phyloP scores from a whole-genome alignment of 2,329 filamentous ascomycete species.

The Aspergillus awamori region DNA sequence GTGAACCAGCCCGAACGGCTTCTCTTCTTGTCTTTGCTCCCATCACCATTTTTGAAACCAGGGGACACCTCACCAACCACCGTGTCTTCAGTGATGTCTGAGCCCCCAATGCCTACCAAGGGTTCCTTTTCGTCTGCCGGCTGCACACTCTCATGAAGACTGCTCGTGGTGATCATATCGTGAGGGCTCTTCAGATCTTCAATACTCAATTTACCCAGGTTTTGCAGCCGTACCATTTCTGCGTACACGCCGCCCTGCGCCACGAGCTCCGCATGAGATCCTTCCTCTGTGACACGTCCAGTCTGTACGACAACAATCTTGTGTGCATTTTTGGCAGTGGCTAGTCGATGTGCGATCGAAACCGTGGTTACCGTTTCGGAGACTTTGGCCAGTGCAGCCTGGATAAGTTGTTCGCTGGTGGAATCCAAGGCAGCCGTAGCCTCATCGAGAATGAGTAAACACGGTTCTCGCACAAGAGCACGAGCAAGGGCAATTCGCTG shows the following conservation, averaged over 20 bases:
- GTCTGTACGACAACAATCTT: conserved; percentile 42
- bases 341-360: conserved; percentile 42
- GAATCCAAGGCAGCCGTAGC: conserved; percentile 43
- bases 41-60: conserved; percentile 16
- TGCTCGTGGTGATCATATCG: conserved; percentile 25
- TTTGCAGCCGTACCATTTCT: conserved; percentile 54
- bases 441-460: conserved; percentile 61
- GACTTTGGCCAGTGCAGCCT: conserved; percentile 34
- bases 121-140: conserved; percentile 24
- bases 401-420: conserved; percentile 39
- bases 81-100: conserved; percentile 26
- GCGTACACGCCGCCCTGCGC: conserved; percentile 48
- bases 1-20: conserved; percentile 29
- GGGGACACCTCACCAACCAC: conserved; percentile 17
- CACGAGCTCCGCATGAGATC: conserved; percentile 37
- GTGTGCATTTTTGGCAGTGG: conserved; percentile 41
- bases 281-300: conserved; percentile 39
- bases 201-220: conserved; percentile 29
- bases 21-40: conserved; percentile 20
- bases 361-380: conserved; percentile 36
- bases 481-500: conserved; percentile 88
- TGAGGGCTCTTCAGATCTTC: conserved; percentile 18
- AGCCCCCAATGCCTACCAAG: conserved; percentile 18
- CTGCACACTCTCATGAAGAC: conserved; percentile 11
- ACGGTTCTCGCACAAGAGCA: conserved; percentile 81